Evolutionary conservation across 2,329 filamentous ascomycete species (phyloP), one percentile per base, ranked within the genome.

Genomic region (Didymella glomerata): DNA sequence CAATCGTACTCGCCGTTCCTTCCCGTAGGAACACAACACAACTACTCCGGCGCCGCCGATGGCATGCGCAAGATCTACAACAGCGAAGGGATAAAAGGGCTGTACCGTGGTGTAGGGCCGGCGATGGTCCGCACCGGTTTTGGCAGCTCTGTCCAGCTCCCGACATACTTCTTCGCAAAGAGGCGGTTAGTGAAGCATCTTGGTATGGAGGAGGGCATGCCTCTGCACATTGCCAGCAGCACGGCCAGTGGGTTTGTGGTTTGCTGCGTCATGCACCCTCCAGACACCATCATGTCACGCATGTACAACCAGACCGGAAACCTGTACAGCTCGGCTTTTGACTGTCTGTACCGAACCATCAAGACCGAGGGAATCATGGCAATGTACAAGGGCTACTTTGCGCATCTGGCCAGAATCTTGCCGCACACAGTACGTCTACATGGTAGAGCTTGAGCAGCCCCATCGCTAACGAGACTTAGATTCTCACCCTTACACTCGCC

Each of bases 301-400:
- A 89, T 99, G 83, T 99, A 99, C 84, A 99, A 99, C 82, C 95
- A 99, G 78, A 96, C 93, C 62, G 95, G 95, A 51, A 96, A 97
- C 76, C 85, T 99, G n/a, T 99, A 99, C 83, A 89, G 86, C 68
- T 91, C 93, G 58, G 92, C 96, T 4, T 91, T 96, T 64, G 95
- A 99, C 80, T 99, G 95, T 76, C 79, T 98, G 60, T 87, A 86
- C 76, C 93, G 97, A 81, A 99, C 95, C 0, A 84, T 99, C 61
- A 90, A 89, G 75, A 97, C 92, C 0, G 95, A 99, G 77, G 95
- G 95, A 22, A 71, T 97, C 51, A 80, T 98, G 46, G 95, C 95
- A 61, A 91, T 99, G 58, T 99, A 99, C 84, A 99, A 99, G 83
- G 95, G 95, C 59, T 97, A 96, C 82, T 87, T 97, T 73, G 95